phyloP scores from a whole-genome alignment of 306 rosid genomes.

The Hippophae tibetana region DNA sequence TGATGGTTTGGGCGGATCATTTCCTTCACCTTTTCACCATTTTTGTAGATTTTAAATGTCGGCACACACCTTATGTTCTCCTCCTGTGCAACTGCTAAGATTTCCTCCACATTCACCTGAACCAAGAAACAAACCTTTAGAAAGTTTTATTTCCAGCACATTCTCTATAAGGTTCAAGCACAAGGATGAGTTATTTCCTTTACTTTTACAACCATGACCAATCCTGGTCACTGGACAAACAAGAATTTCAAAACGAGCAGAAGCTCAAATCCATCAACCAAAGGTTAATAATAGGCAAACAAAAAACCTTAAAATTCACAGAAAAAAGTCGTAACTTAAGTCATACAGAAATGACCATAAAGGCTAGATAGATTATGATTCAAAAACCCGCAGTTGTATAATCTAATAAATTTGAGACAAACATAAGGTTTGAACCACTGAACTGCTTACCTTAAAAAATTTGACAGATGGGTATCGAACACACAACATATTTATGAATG shows the following conservation, averaged over 20 bases:
- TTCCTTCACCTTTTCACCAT: constrained; percentile 73
- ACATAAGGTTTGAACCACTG: not conserved
- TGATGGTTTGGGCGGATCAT: constrained; percentile 64
- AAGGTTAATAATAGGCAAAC: not conserved
- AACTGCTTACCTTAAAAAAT: constrained; percentile 53
- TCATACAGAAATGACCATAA: too few relatives aligned
- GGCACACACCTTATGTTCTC: constrained; percentile 63
- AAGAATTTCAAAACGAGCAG: not conserved
- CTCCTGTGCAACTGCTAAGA: constrained; percentile 45
- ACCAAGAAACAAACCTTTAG: not conserved
- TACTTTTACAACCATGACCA: not conserved
- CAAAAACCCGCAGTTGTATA: too few relatives aligned
- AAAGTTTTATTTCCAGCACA: not conserved
- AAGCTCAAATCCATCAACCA: not conserved
- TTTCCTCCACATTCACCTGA: constrained; percentile 79
- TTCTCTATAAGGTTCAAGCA: not conserved
- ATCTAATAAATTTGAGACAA: too few relatives aligned
- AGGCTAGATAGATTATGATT: too few relatives aligned
- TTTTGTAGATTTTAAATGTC: constrained; percentile 73
- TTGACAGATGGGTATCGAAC: constrained; percentile 68
- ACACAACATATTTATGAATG: constrained; percentile 69
- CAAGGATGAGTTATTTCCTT: constrained; percentile 1
- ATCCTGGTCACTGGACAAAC: too few relatives aligned
- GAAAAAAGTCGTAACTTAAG: too few relatives aligned
- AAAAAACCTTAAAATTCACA: too few relatives aligned